These are phyloP conservation scores for Populus deltoides DNA, from an alignment of 345 rosid species.

Conservation along the genomic window DNA sequence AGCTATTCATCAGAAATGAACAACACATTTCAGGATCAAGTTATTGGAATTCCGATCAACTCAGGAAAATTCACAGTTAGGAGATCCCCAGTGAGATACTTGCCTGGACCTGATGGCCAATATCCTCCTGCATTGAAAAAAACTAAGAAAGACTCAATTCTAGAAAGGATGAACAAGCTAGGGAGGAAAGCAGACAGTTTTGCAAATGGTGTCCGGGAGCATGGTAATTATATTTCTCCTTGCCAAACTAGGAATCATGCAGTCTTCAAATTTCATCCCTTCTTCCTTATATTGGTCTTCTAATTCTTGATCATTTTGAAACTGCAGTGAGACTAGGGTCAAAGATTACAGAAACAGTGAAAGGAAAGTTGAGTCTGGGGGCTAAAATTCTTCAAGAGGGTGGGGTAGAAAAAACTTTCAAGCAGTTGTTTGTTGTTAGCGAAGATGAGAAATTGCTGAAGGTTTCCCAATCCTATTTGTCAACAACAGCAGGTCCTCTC, in stretches of 20 bases:
- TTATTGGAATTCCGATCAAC: slow-evolving; percentile 24
- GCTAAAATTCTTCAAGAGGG: slow-evolving; percentile 43
- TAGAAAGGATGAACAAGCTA: slow-evolving; percentile 39
- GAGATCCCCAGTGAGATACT: neutral
- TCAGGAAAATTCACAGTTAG: slow-evolving; percentile 19
- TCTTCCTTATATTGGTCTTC: neutral
- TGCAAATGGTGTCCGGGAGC: slow-evolving; percentile 50
- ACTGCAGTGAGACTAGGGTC: slow-evolving; percentile 40
- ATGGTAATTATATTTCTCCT: slow-evolving; percentile 24
- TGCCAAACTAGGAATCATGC: neutral
- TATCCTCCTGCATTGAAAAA: too few species aligned
- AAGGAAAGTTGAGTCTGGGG: slow-evolving; percentile 48
- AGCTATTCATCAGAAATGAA: slow-evolving; percentile 24
- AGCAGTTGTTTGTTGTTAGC: slow-evolving; percentile 32
- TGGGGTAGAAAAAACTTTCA: slow-evolving; percentile 43
- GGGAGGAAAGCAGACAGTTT: slow-evolving; percentile 49
- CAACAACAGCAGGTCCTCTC: slow-evolving; percentile 49
- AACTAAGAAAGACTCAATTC: slow-evolving; percentile 20
- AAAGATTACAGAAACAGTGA: slow-evolving; percentile 42
- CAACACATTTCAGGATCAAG: slow-evolving; percentile 20
- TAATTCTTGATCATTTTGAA: neutral
- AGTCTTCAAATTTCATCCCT: neutral
- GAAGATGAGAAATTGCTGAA: slow-evolving; percentile 44
- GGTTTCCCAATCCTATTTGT: slow-evolving; percentile 47
- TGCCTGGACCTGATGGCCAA: too few species aligned